Conservation (phyloP, 306 rosid species). For the Casuarina cunninghamiana region DNA sequence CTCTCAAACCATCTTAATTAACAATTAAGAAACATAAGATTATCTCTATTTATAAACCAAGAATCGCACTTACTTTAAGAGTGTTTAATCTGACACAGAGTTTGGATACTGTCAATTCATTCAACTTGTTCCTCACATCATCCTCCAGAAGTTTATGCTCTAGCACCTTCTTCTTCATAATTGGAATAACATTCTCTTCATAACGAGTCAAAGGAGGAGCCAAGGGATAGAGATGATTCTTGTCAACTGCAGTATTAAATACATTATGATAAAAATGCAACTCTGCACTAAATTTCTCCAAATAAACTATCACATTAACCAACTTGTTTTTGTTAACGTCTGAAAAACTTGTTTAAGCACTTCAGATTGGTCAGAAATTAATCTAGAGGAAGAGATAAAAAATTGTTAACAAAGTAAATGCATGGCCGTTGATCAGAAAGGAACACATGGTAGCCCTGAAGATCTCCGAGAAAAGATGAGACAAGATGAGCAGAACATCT, state of each 20-base stretch:
- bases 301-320: not conserved
- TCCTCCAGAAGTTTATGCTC: slow-evolving; percentile 42
- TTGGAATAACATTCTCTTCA: slow-evolving; percentile 38
- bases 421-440: not conserved
- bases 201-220: slow-evolving; percentile 56
- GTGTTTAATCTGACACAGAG: slow-evolving; percentile 55
- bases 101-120: slow-evolving; percentile 45
- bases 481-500: not conserved
- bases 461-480: not conserved
- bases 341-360: not conserved
- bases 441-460: not conserved
- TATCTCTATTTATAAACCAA: not conserved
- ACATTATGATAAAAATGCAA: slow-evolving; percentile 4
- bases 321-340: not conserved
- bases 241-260: slow-evolving; percentile 49
- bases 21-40: not conserved
- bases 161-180: slow-evolving; percentile 43
- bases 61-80: slow-evolving; percentile 44
- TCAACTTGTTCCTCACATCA: slow-evolving; percentile 40
- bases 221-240: slow-evolving; percentile 47
- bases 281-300: not conserved
- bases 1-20: not conserved
- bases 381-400: not conserved
- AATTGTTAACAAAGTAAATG: not conserved
- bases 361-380: slow-evolving; percentile 2